Evolutionary conservation across 1,139 yeast genomes (phyloP), one percentile per base, ranked within the genome.

Genomic region (Pichia norvegensis): DNA sequence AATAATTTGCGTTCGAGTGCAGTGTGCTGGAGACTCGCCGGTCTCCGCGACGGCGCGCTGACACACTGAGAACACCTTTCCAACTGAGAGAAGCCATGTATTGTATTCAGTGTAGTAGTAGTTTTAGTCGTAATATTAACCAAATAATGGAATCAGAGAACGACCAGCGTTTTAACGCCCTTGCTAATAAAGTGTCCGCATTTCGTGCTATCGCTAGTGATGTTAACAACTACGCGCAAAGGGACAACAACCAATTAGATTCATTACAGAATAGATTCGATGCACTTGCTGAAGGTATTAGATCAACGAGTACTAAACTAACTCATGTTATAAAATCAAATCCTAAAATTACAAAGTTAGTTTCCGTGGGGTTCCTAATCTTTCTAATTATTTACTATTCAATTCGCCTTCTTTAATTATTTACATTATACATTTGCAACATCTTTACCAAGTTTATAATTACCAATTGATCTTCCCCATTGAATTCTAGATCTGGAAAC

Each of bases 381-480:
- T 80, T 87, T 56, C 74, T 86, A 55, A 68, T 86, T 7, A 55
- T 85, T 35, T 87, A 87, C 76, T 75, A 81, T 57, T 63, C 86
- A 52, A 72, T 72, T 17, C 37, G 37, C 13, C 16, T 20, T 9
- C 22, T 35, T 17, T 58, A 81, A 79, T 61, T 67, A 81, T 40
- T 62, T 77, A 49, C 60, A 49, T 22, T 40, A 31, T 16, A 69
- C 69, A 42, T 68, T 68, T 16, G 70, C 81, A 33, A 84, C 90
- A 64, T 87, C 95, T 56, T 84, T 81, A 19, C 97, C 97, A 44
- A 90, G 71, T 59, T 88, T 78, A 67, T 88, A 88, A 62, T 82
- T 85, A 16, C 95, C 95, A 58, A 88, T 86, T 17, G 96, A 88
- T 60, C 78, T 85, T 38, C 95, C 95, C 98, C 98, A 92, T 64